Evolutionary conservation across 1,139 yeast species (phyloP), one percentile per base, ranked within the genome.

Genomic region (Pichia sp.): DNA sequence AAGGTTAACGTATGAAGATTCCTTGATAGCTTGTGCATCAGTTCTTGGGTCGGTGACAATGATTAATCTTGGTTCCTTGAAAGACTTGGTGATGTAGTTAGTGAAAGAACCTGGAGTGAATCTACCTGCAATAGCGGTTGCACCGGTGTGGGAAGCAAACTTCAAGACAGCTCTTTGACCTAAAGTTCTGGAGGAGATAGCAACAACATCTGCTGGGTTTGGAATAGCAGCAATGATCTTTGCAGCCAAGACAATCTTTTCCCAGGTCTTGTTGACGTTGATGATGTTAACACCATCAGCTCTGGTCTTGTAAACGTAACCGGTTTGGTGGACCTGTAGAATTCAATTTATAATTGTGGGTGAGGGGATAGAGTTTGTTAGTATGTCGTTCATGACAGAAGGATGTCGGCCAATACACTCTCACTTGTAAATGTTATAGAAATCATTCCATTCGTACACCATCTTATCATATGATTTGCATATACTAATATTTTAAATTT

Each of bases 101-200:
- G 99, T 93, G 88, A 93, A 93, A 79, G 85, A 82, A 84, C 99
- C 99, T 73, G 99, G 99, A 62, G 98, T 93, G 87, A 93, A 93
- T 77, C 99, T 88, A 73, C 98, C 98, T 60, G 98, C 98, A 74
- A 93, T 88, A 69, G 98, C 93, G 60, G 97, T 88, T 58, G 98
- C 96, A 72, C 98, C 97, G 60, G 98, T 88, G 91, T 93, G 98
- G 62, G 96, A 86, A 67, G 98, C 97, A 66, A 83, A 93, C 79
- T 93, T 93, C 70, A 93, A 82, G 58, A 88, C 98, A 66, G 98
- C 99, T 80, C 99, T 91, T 79, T 93, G 99, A 66, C 98, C 99
- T 75, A 85, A 91, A 61, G 96, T 88, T 81, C 98, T 91, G 63
- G 98, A 86, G 54, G 97, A 88, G 66, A 94, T 85, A 62, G 95